Evolutionary conservation across 2,329 filamentous ascomycete genomes (phyloP).

Genomic region (Aspergillus thermomutatus): DNA sequence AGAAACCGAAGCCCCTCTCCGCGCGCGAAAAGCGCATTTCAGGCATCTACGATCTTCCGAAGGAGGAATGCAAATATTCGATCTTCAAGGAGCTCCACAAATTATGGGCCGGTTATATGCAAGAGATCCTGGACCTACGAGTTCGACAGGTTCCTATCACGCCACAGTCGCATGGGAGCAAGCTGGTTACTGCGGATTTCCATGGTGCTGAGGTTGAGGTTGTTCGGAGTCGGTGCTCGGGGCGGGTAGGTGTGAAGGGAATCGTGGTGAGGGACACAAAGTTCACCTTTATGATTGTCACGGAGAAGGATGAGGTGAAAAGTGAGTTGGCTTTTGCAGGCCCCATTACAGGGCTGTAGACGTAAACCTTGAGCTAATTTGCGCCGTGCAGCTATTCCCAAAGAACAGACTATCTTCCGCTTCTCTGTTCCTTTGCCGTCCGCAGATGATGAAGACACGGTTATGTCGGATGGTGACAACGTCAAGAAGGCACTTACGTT

Average conservation of each 20-base stretch:
- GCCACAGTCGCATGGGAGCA: conserved; percentile 50
- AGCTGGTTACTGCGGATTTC: conserved; percentile 82
- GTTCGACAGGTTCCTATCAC: conserved; percentile 47
- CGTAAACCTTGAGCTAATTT: neutral
- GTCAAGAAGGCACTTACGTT: conserved; percentile 60
- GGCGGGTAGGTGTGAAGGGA: conserved; percentile 76
- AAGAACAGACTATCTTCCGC: conserved; percentile 83
- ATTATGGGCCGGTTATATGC: conserved; percentile 82
- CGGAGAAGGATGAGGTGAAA: conserved; percentile 66
- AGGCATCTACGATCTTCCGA: conserved; percentile 71
- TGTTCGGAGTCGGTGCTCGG: conserved; percentile 73
- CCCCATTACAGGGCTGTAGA: no score
- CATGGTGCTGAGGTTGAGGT: conserved; percentile 84
- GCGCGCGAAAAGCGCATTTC: conserved; percentile 72
- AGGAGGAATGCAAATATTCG: conserved; percentile 64
- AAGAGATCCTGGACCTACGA: conserved; percentile 69
- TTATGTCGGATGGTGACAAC: conserved; percentile 11
- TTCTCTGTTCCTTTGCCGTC: conserved; percentile 61
- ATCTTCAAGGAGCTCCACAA: conserved; percentile 73
- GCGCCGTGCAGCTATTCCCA: conserved; percentile 62
- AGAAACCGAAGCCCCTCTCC: conserved; percentile 67
- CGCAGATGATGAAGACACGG: conserved; percentile 17
- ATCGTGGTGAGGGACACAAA: conserved; percentile 88
- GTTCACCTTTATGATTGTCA: conserved; percentile 82
- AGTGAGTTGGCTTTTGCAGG: conserved; percentile 37